Evolutionary conservation across 495 filamentous ascomycete genomes (phyloP).

Genomic region (Annulohypoxylon bovei): DNA sequence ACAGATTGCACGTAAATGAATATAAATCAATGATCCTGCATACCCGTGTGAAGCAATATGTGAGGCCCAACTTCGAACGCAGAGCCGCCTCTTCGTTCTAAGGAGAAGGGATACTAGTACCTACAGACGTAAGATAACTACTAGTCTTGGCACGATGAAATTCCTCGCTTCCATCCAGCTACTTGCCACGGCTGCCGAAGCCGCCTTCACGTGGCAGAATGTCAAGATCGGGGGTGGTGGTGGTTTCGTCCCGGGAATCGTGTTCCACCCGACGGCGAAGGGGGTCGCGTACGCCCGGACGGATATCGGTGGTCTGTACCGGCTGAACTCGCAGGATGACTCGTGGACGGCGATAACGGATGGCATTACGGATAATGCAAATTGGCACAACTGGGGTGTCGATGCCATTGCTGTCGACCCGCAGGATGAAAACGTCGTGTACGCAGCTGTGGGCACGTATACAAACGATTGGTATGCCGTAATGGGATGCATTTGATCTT

Average conservation of each 20-base stretch:
- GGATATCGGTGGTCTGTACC: constrained; percentile 71
- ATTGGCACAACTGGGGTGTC: constrained; percentile 67
- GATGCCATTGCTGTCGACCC: constrained; percentile 69
- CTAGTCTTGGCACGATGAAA: constrained; percentile 47
- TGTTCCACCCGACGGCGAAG: constrained; percentile 66
- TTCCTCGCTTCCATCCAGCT: constrained; percentile 45
- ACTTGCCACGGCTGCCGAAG: constrained; percentile 42
- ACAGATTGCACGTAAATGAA: constrained; percentile 17
- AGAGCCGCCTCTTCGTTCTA: constrained; percentile 19
- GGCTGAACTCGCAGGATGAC: constrained; percentile 61
- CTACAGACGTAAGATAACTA: background rate
- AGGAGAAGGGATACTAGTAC: background rate
- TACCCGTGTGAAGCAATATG: constrained; percentile 2
- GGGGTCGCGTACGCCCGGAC: constrained; percentile 69
- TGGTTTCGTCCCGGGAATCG: constrained; percentile 67
- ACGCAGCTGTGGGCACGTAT: constrained; percentile 67
- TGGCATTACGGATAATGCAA: constrained; percentile 56
- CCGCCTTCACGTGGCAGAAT: constrained; percentile 59
- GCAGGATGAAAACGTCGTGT: constrained; percentile 62
- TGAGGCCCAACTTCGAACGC: background rate
- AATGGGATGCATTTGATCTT: background rate
- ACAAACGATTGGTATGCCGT: constrained; percentile 61
- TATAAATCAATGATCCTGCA: constrained; percentile 26
- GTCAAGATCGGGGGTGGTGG: constrained; percentile 65
- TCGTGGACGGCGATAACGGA: constrained; percentile 69